Base-by-base conservation (phyloP, 1,284 basidiomycete species). In the Malassezia sp. region DNA sequence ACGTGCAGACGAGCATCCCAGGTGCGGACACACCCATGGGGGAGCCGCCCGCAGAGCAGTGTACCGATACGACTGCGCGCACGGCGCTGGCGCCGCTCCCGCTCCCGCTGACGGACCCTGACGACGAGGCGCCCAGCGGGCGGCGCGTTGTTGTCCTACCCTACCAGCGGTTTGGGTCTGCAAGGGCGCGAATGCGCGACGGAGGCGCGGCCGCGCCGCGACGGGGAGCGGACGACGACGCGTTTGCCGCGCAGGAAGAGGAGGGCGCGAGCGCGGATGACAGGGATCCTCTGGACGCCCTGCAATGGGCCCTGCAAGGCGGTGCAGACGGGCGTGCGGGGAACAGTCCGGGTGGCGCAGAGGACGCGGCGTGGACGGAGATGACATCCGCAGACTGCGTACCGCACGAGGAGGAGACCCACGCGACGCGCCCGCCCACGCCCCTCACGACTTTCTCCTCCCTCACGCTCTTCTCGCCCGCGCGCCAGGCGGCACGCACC, bases 151-250 rank as follows among this genome's bases (percentile, higher is more conserved):
- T 27, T 3, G 38, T 50, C 9, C 32, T 39, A 5, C 48, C 48
- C 8, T 50, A 50, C 33, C 28, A 30, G 12, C 48, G 48, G 26
- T 50, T 23, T 27, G 48, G 42, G n/a, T 35, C 42, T 5, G 38
- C 39, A 5, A 22, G 33, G n/a, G n/a, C 17, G 1, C 26, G 20
- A 1, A 9, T 18, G 3, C 20, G 5, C 3, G 17, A 41, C 20
- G 24, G 10, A 8, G 32, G 33, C 23, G 28, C 24, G n/a, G 8
- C 21, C 20, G 39, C 22, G 20, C 29, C 28, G 33, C 11, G 22
- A 12, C 21, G 33, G 17, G 39, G 27, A 3, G 17, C 31, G 5
- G 28, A 40, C 2, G 18, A 17, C 17, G 3, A 20, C 1, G 4
- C 15, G 4, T 8, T 15, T 12, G 15, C 6, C 8, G 27, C 27